Evolutionary conservation across 2,329 filamentous ascomycete species (phyloP), one percentile per base, ranked within the genome.

Genomic region (Diaporthe aspalathi): DNA sequence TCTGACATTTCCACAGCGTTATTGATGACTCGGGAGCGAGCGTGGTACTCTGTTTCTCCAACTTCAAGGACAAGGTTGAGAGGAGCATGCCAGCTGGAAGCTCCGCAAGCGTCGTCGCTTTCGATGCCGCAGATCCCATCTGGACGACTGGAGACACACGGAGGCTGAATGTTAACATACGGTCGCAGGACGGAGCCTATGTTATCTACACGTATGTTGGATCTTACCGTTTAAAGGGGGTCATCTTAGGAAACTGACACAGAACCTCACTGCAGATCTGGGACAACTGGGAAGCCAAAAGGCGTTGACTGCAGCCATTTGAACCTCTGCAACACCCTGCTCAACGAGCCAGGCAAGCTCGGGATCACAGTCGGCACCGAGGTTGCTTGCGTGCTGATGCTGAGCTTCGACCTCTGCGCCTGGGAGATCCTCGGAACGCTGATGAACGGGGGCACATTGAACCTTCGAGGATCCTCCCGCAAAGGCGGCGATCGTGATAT

Each of bases 371-470:
- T 81, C 2, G 88, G 88, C 16, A 85, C 82, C 14, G 83, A 83
- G 16, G 88, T 90, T 9, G 87, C 85, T 3, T 87, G 88, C 69
- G 81, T 89, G 8, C 80, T 90, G 50, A 89, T 87, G 72, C 84
- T 90, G 54, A 86, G 86, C 53, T 90, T 90, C 73, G 88, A 90
- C 73, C 90, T 90, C 87, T 86, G 88, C 27, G 87, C 88, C 16
- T 90, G 88, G 88, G 88, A 90, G 73, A 86, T 90, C n/a, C 82
- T 90, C 11, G 84, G 83, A 1, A 86, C 84, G 66, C 78, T 90
- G 29, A 87, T 87, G 79, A 90, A 89, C 60, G 88, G 88, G 24
- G 88, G 88, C 6, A 89, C 87, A 4, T 79, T 90, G 54, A 80
- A 87, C 56, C 80, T 89, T 52, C 81, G 88, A 54, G 86, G 84